Evolutionary conservation across 441 rosid genomes (phyloP).

Genomic region (Erysimum pusillum): DNA sequence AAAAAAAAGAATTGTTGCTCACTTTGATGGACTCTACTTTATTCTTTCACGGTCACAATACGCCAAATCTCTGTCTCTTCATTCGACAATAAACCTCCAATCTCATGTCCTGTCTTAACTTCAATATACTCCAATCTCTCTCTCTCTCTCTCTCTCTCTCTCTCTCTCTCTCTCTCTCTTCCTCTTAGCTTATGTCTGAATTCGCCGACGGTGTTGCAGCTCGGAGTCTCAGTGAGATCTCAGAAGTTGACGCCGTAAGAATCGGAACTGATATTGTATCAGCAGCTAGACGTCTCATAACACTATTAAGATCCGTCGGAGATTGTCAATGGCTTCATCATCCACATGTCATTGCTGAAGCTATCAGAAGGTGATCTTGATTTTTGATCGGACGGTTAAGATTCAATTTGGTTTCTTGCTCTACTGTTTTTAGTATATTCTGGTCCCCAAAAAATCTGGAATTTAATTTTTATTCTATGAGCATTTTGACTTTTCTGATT

Average conservation of each 20-base stretch:
- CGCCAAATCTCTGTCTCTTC: constrained; percentile 37
- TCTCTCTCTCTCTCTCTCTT: constrained; percentile 26
- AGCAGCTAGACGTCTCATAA: constrained; percentile 68
- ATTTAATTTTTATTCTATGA: neutral
- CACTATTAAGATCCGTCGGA: constrained; percentile 65
- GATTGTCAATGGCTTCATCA: constrained; percentile 80
- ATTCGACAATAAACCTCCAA: constrained; percentile 39
- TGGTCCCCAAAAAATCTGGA: constrained; percentile 18
- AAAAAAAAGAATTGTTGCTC: constrained; percentile 8
- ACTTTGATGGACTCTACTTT: constrained; percentile 30
- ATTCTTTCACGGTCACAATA: constrained; percentile 36
- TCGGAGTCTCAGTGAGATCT: constrained; percentile 68
- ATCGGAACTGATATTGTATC: constrained; percentile 72
- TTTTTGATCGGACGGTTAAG: constrained; percentile 36
- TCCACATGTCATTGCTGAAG: constrained; percentile 59
- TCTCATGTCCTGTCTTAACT: constrained; percentile 13
- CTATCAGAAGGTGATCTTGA: constrained; percentile 70
- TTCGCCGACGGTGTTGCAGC: constrained; percentile 47
- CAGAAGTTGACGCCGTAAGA: constrained; percentile 59
- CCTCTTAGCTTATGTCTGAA: constrained; percentile 42
- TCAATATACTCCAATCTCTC: neutral
- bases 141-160: constrained; percentile 33
- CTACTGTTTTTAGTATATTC: constrained; percentile 20
- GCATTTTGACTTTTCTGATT: constrained; percentile 19
- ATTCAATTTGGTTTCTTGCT: neutral